Base-by-base conservation (phyloP, 2,329 filamentous ascomycete species). In the Cyclaneusma minus region DNA sequence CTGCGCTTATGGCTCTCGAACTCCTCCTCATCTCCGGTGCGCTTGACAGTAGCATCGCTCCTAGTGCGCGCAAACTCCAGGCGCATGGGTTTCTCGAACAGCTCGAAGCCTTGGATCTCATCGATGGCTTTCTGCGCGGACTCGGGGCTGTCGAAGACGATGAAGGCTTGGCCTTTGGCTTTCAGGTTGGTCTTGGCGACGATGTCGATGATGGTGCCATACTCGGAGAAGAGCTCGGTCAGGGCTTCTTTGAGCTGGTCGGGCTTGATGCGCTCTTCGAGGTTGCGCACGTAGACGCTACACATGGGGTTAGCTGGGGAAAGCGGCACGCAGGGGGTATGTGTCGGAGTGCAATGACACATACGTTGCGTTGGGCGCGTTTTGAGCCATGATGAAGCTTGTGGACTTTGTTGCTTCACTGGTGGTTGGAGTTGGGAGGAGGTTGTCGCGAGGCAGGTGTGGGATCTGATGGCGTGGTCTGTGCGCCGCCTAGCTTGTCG, bases 141-240 rank as follows among this genome's bases (percentile, higher is more conserved):
- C 29, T 84, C 78, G n/a, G 76, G 59, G 34, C 62, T 67, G 41
- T 91, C 83, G 49, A 84, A 95, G 23, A 95, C 84, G 25, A 98
- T 58, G 48, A 98, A 98, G 1, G 89, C 89, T 55, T 98, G 89
- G 8, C 89, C 89, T 50, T 91, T 94, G 22, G 83, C 81, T 49
- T 81, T 85, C 16, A 95, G 54, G 50, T 91, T 94, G 36, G 70
- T 82, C 59, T 92, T 92, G 22, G 81, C 81, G 32, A 92, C 68
- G 27, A 93, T 69, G 35, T 93, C 84, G 40, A 92, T 56, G 34
- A 93, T 70, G 30, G 62, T 74, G 36, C 89, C 89, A 52, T 89
- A 94, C 51, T 92, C 81, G 35, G 73, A 73, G 56, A 95, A 95
- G 43, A 95, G 64, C 35, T 75, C 71, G 13, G 55, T 58, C 10